Base-by-base conservation (phyloP, 176 grass and related monocot genomes). In the Phragmites australis region DNA sequence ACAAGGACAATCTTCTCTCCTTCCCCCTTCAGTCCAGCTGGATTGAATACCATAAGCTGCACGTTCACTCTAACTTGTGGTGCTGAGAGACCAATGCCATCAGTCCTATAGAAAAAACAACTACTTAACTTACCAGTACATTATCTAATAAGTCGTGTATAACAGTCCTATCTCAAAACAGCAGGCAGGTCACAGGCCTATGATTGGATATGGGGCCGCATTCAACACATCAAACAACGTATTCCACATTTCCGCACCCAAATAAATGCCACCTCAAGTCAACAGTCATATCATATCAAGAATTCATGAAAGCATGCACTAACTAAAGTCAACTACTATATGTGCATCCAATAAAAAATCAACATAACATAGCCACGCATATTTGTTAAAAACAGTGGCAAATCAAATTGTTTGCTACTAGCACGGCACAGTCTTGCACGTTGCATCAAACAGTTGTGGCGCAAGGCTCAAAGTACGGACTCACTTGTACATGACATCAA, bases 401-500 rank as follows among this genome's bases (percentile, higher is more conserved):
- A 1, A 8, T 72, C 29, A 9, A 85, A 30, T 29, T n/a, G 10
- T 22, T 42, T 29, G 27, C 62, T 40, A 65, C 17, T 21, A 21
- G 31, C 29, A 44, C 22, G 12, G 58, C 4, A 87, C 9, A 23
- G 17, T 16, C 43, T 41, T 21, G 30, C 15, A 12, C 40, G 22
- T 76, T 64, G 64, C 53, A 75, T 54, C 74, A 41, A 80, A 80
- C 75, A 67, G 37, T 3, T 80, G 11, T 6, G 3, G 25, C 12
- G 5, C 26, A 65, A 9, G 18, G 65, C 14, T 44, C 48, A 32
- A 55, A 32, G 8, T 41, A 2, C 17, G 53, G 32, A 78, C 96
- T 89, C 74, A 99, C 96, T 91, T 99, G 92, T 99, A 99, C 96
- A 99, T 99, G 52, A 99, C 66, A 68, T 95, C 86, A 75, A 99